Evolutionary conservation across 352 stramenopile species (phyloP).

Genomic region (Globisporangium sylvaticum): DNA sequence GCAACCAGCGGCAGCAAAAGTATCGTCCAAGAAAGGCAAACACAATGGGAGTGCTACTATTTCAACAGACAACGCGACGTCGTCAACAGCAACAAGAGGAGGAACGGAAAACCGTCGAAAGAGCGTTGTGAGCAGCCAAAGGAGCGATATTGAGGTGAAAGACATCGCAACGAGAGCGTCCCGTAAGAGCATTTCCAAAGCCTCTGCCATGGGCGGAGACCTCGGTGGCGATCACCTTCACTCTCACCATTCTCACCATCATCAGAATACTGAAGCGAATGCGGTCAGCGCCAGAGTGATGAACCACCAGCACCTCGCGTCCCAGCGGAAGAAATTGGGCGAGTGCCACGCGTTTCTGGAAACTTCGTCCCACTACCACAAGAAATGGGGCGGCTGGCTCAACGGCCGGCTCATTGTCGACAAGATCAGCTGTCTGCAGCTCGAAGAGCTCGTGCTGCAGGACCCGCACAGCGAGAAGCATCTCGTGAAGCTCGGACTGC

Average conservation of each 20-base stretch:
- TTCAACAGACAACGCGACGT: background rate
- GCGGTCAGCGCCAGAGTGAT: background rate
- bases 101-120: background rate
- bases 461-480: constrained; percentile 36
- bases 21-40: background rate
- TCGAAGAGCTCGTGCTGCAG: constrained; percentile 57
- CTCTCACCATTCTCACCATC: background rate
- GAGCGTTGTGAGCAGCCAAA: background rate
- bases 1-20: background rate
- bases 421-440: constrained; percentile 61
- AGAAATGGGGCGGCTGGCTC: constrained; percentile 57
- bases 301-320: background rate
- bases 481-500: constrained; percentile 53
- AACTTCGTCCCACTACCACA: constrained; percentile 37
- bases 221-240: background rate
- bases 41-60: background rate
- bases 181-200: background rate
- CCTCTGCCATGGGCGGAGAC: background rate
- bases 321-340: background rate
- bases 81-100: background rate
- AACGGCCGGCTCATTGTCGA: constrained; percentile 47
- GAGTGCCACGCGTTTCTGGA: background rate
- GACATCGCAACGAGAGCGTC: background rate
- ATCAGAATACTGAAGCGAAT: background rate
- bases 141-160: background rate